A percentile compares a stretch with the other conserved stretches of the same genome.
These are phyloP conservation scores for Jaapia argillacea DNA, from an alignment of 768 basidiomycete species.

Conservation along the genomic window DNA sequence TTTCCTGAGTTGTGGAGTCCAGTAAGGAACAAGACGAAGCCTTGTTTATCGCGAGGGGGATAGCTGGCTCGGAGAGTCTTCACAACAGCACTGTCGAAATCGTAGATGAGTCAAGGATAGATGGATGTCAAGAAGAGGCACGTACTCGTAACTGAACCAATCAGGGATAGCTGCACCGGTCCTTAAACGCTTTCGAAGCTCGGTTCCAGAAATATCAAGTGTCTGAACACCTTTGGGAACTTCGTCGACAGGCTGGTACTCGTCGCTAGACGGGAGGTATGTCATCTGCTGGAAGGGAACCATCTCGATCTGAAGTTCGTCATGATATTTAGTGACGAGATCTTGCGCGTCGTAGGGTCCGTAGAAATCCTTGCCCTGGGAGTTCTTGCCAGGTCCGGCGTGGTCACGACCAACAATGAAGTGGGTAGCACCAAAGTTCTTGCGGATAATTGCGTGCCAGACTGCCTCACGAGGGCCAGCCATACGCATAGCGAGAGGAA, in stretches of 20 bases:
- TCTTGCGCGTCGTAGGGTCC: constrained; percentile 94
- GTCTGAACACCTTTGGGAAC: constrained; percentile 90
- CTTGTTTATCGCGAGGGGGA: constrained; percentile 92
- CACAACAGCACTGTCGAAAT: constrained; percentile 63
- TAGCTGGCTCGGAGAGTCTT: constrained; percentile 93
- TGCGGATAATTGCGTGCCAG: constrained; percentile 99
- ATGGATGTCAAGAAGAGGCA: constrained; percentile 5
- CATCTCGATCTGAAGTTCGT: constrained; percentile 93
- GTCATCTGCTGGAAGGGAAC: constrained; percentile 97
- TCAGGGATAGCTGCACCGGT: constrained; percentile 93
- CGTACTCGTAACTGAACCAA: constrained; percentile 97
- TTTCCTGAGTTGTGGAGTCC: constrained; percentile 95
- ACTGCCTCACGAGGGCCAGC: constrained; percentile 96
- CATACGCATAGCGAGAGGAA: constrained; percentile 99
- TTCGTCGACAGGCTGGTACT: constrained; percentile 91
- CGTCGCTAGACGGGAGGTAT: constrained; percentile 89
- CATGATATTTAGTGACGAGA: constrained; percentile 82
- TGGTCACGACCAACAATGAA: constrained; percentile 94
- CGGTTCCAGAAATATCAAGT: constrained; percentile 96
- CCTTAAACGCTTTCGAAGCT: constrained; percentile 78
- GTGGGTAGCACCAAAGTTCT: constrained; percentile 97
- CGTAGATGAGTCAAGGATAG: constrained; percentile 1
- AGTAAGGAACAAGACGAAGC: constrained; percentile 89
- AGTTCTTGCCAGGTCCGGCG: constrained; percentile 96
- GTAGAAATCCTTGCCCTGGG: constrained; percentile 91